Evolutionary conservation across 202 grass and related monocot genomes (phyloP).

Genomic region (Cymbopogon flexuosus): DNA sequence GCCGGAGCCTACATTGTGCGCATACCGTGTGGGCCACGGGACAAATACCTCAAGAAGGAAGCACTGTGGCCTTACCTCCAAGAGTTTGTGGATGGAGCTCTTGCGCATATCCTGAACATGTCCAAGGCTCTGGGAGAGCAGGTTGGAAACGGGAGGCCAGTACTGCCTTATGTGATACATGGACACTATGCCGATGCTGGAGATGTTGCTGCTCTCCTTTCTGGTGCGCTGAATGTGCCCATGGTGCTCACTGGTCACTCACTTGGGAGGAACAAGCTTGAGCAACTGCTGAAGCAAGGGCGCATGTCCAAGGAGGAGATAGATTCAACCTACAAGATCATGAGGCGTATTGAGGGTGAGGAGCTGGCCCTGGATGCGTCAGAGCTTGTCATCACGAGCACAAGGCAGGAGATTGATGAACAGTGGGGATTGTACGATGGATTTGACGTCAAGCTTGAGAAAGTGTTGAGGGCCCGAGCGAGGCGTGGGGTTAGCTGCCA

Average conservation of each 20-base stretch:
- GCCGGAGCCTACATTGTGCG: constrained; percentile 83
- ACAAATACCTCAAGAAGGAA: constrained; percentile 79
- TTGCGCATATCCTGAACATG: constrained; percentile 89
- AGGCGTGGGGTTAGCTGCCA: constrained; percentile 54
- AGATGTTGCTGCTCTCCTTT: constrained; percentile 80
- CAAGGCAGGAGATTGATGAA: constrained; percentile 91
- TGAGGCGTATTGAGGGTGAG: constrained; percentile 91
- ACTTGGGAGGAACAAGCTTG: constrained; percentile 87
- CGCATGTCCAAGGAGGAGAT: constrained; percentile 78
- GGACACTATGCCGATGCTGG: constrained; percentile 94
- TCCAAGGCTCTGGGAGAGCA: constrained; percentile 76
- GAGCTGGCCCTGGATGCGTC: constrained; percentile 80
- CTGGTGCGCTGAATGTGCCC: constrained; percentile 73
- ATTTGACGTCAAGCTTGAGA: constrained; percentile 80
- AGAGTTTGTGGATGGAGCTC: constrained; percentile 81
- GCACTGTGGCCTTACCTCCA: constrained; percentile 80
- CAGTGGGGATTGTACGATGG: constrained; percentile 97
- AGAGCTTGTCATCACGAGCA: constrained; percentile 92
- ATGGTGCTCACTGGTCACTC: constrained; percentile 99
- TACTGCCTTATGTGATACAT: constrained; percentile 91
- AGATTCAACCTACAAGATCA: constrained; percentile 85
- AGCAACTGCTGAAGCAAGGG: constrained; percentile 87
- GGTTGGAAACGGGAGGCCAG: constrained; percentile 63
- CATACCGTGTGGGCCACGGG: constrained; percentile 78
- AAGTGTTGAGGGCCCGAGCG: constrained; percentile 61